Conservation (phyloP, 2,329 filamentous ascomycete genomes). For the Pseudogymnoascus sp. region DNA sequence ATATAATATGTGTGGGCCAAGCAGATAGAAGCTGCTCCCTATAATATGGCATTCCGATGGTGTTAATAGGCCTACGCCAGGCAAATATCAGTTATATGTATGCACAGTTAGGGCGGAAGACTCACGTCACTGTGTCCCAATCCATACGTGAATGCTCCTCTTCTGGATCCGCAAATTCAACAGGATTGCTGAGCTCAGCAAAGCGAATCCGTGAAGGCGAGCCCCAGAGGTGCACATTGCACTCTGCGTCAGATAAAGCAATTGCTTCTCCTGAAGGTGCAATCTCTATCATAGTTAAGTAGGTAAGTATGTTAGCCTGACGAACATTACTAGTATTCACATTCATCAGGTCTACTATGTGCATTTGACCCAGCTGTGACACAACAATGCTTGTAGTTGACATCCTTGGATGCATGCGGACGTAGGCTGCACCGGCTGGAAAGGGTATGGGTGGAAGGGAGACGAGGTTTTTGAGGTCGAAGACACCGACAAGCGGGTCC, state of each 20-base stretch:
- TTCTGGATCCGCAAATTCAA: conserved; percentile 57
- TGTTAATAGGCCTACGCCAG: conserved; percentile 62
- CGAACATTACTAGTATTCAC: conserved; percentile 63
- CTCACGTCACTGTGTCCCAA: conserved; percentile 64
- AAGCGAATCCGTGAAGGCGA: conserved; percentile 64
- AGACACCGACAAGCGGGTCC: conserved; percentile 90
- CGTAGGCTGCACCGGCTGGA: conserved; percentile 86
- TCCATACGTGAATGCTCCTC: conserved; percentile 46
- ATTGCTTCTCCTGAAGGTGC: conserved; percentile 67
- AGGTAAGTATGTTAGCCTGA: conserved; percentile 56
- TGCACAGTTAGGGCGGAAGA: conserved; percentile 13
- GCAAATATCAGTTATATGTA: background rate
- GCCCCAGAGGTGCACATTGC: conserved; percentile 63
- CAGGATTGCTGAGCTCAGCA: conserved; percentile 61
- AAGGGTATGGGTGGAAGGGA: conserved; percentile 88
- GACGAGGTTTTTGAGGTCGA: conserved; percentile 84
- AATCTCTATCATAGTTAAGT: conserved; percentile 60
- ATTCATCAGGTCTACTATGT: conserved; percentile 87
- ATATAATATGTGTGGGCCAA: conserved; percentile 79
- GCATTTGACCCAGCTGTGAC: conserved; percentile 86
- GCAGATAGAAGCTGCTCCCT: conserved; percentile 79
- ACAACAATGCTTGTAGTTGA: conserved; percentile 91
- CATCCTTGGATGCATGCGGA: conserved; percentile 94
- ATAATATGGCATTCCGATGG: conserved; percentile 89
- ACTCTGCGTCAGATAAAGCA: conserved; percentile 59